These are phyloP conservation scores for Takashimella koratensis DNA, from an alignment of 1,284 basidiomycete genomes.

Conservation along the genomic window DNA sequence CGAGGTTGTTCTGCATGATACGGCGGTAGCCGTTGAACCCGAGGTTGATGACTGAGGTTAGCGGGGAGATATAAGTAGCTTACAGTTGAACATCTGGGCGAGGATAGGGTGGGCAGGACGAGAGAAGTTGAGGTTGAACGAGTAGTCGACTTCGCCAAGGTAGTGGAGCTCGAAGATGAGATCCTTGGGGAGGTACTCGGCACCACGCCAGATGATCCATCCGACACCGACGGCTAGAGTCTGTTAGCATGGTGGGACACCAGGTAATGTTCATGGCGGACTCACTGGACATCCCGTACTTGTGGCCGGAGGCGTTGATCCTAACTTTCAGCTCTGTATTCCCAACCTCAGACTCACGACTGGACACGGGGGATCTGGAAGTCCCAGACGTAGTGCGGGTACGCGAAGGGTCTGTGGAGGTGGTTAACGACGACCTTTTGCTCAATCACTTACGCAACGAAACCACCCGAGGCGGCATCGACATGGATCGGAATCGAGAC, in stretches of 20 bases:
- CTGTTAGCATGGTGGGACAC: not conserved
- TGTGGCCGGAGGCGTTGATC: conserved; percentile 69
- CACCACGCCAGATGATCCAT: conserved; percentile 79
- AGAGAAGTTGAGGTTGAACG: conserved; percentile 93
- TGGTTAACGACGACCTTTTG: not conserved
- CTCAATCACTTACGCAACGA: conserved; percentile 57
- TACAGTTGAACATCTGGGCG: conserved; percentile 82
- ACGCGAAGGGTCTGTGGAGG: conserved; percentile 29
- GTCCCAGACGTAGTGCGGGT: conserved; percentile 78
- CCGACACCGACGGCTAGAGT: conserved; percentile 73
- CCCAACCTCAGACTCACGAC: conserved; percentile 13
- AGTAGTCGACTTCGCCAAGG: conserved; percentile 56
- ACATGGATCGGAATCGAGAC: conserved; percentile 77
- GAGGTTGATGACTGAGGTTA: conserved; percentile 61
- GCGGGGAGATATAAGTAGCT: conserved; percentile 7
- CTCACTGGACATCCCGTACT: conserved; percentile 67
- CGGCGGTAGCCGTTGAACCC: conserved; percentile 72
- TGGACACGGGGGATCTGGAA: conserved; percentile 83
- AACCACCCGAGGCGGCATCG: conserved; percentile 62
- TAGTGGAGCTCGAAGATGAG: conserved; percentile 93
- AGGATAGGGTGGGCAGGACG: conserved; percentile 76
- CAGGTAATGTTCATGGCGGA: too few relatives aligned
- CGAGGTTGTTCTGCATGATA: conserved; percentile 66
- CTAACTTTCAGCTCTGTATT: conserved; percentile 6
- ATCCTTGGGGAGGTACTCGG: conserved; percentile 73